Base-by-base conservation (phyloP, 208 protist genomes). In the Trypanosoma avium region DNA sequence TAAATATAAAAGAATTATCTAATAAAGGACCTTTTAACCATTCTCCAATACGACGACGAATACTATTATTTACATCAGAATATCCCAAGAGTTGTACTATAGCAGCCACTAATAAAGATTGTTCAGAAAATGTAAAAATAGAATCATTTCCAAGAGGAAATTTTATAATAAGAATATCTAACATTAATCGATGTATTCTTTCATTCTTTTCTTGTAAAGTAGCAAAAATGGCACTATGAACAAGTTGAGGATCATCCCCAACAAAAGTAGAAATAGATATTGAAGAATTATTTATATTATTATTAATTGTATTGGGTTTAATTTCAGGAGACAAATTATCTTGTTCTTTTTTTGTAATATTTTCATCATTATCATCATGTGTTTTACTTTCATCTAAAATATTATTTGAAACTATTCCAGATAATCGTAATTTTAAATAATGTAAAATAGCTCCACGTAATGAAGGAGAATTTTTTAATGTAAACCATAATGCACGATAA, bases 121-220 rank as follows among this genome's bases (percentile, higher is more conserved):
- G 55, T 29, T 74, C 67, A 30, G 81, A 60, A 61, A 75, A 80
- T 4, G 49, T 53, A 45, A 79, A 64, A 8, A 56, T 19, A 21
- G 61, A 33, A 29, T 46, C 12, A n/a, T 38, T 19, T 8, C 57
- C 42, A 7, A 87, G 54, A 9, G 81, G 81, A 56, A 79, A 79
- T 17, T 71, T 53, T 8, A 36, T 45, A 27, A 72, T 55, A 22
- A 87, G 58, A 24, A 87, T 26, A 35, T 87, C 81, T 9, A 87
- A 73, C 53, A 67, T 73, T 12, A 87, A 63, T 15, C 81, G 61
- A 24, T 73, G 70, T 4, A 52, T 66, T 45, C 66, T 55, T 22
- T 87, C 81, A 27, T 68, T 74, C 15, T 61, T 52, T 47, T 81
- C 81, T 43, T 84, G 74, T 29, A 87, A 58, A 22, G 67, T 76